Conservation (phyloP, 116 monocot species). For the Iris pallida region DNA sequence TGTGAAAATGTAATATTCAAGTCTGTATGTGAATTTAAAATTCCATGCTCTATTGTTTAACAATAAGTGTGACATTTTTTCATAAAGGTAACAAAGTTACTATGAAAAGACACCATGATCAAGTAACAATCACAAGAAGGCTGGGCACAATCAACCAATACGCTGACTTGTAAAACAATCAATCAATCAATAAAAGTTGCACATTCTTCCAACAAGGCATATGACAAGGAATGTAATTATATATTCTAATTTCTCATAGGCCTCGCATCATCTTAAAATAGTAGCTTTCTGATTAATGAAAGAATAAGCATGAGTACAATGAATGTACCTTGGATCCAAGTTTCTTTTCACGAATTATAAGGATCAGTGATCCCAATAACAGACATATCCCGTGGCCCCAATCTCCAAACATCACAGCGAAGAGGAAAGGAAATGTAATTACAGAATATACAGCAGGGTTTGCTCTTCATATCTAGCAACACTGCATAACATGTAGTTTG, state of each 20-base stretch:
- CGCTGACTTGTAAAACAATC: too few relatives aligned
- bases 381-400: constrained; percentile 99
- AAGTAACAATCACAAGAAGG: too few relatives aligned
- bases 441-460: constrained; percentile 97
- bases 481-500: constrained; percentile 47
- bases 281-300: too few relatives aligned
- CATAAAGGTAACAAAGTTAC: too few relatives aligned
- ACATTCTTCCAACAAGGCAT: too few relatives aligned
- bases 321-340: constrained; percentile 71
- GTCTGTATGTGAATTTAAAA: too few relatives aligned
- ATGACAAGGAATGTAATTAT: not conserved
- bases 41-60: too few relatives aligned
- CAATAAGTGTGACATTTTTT: too few relatives aligned
- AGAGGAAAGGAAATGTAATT: constrained; percentile 93
- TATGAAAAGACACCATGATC: too few relatives aligned
- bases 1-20: too few relatives aligned
- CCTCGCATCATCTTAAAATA: not conserved
- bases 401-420: constrained; percentile 99
- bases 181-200: too few relatives aligned
- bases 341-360: constrained; percentile 79
- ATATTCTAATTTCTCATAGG: not conserved
- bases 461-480: constrained; percentile 92
- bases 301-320: not conserved
- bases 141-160: too few relatives aligned
- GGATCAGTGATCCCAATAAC: constrained; percentile 70